phyloP scores from a whole-genome alignment of 345 rosid species.

The Hypericum androsaemum region DNA sequence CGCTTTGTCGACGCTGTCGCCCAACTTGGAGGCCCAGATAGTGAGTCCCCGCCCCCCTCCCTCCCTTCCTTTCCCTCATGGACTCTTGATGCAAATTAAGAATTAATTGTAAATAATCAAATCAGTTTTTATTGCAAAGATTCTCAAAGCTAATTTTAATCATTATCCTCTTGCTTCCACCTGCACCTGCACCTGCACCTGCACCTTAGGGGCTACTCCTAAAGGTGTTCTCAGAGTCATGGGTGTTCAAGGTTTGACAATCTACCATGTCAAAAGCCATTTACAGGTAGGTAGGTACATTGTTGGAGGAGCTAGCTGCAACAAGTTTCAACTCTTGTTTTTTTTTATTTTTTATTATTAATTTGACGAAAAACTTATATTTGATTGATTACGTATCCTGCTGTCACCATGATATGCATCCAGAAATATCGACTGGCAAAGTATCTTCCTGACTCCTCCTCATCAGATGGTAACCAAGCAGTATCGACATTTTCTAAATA shows the following conservation, averaged over 20 bases:
- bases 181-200: no score
- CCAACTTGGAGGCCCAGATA: conserved; percentile 98
- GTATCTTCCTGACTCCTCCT: conserved; percentile 87
- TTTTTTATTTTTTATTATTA: conserved; percentile 6
- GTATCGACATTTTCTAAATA: conserved; percentile 1
- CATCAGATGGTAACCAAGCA: conserved; percentile 81
- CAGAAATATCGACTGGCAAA: conserved; percentile 96
- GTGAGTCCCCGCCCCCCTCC: conserved; percentile 40
- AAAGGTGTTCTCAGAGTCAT: conserved; percentile 98
- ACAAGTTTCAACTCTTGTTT: background rate
- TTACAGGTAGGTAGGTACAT: no score
- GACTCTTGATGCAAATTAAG: no score
- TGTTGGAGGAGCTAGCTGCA: no score
- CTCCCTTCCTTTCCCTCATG: background rate
- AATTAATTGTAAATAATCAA: no score
- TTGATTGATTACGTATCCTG: conserved; percentile 3
- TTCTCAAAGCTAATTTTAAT: no score
- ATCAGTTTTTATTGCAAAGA: no score
- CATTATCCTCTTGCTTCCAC: no score
- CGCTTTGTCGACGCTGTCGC: conserved; percentile 99
- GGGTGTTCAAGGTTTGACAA: conserved; percentile 96
- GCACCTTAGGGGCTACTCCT: conserved; percentile 78
- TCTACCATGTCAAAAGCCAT: conserved; percentile 98
- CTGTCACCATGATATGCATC: conserved; percentile 24
- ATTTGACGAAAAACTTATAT: background rate